Base-by-base conservation (phyloP, 2,329 filamentous ascomycete genomes). In the Colletotrichum lentis region DNA sequence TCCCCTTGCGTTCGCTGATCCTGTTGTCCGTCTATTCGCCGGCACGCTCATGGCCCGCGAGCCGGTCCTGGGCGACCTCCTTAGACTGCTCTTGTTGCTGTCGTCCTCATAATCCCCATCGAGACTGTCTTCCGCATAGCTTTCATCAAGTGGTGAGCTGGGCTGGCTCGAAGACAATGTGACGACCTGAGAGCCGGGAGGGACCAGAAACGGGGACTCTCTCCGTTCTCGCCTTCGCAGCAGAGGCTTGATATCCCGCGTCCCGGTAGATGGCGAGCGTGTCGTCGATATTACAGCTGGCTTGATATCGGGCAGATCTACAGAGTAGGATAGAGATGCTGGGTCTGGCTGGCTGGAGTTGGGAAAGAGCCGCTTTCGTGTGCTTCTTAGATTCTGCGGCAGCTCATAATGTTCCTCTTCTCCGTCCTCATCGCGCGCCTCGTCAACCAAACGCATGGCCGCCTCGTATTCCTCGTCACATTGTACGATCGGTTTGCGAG, bases 391-490 rank as follows among this genome's bases (percentile, higher is more conserved):
- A 3, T 46, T 35, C 5, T 12, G 39, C 14, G 44, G 56, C 37
- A 72, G 72, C 41, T 74, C 71, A 47, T 72, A 75, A 7, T 10
- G 27, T 74, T 22, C 27, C 12, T 16, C 69, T 7, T 71, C 67
- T n/a, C 39, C 67, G 35, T 76, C 74, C 20, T 75, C 74, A 24
- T 75, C 71, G 18, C 71, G 75, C 1, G 72, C 76, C 2, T 76
- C 75, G 27, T 84, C 82, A 1, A 83, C 71, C 35, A 74, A 80
- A 35, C 77, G 77, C 78, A 84, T 84, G 12, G 76, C 79, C 61
- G 81, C 81, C 44, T 84, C 78, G 58, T 83, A 83, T 14, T 80
- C 81, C 3, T 71, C 41, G 60, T 83, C 77, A 6, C 64, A 72
- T 53, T 64, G 64, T 1, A 71, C 71, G 3, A 75, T 73, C 2